Percentiles rank a stretch among this genome's conserved stretches.
Conservation (phyloP, 768 basidiomycete species). For the Boletus pseudopeckii region DNA sequence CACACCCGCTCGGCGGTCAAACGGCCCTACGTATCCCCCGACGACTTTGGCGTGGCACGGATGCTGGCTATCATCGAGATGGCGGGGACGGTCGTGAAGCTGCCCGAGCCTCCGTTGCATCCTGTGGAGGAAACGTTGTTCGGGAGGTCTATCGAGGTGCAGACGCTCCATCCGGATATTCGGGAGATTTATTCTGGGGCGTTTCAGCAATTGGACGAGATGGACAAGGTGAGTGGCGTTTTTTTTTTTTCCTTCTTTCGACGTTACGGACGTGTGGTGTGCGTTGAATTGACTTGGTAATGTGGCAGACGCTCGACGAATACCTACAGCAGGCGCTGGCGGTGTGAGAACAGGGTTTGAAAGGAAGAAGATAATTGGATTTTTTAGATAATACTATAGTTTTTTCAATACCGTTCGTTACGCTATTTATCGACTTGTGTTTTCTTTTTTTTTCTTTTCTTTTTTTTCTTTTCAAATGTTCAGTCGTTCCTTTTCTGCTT, state of each 20-base stretch:
- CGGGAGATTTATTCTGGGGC: slow-evolving; percentile 67
- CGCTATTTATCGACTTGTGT: slow-evolving; percentile 13
- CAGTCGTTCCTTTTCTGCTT: background rate
- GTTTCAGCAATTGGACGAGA: slow-evolving; percentile 73
- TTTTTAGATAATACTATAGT: background rate
- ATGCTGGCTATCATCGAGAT: slow-evolving; percentile 90
- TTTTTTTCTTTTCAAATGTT: background rate
- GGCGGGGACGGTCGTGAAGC: slow-evolving; percentile 41
- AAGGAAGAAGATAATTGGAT: background rate
- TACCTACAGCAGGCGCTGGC: slow-evolving; percentile 27
- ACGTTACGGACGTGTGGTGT: too few species aligned
- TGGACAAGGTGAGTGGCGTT: slow-evolving; percentile 61
- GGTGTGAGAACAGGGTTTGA: slow-evolving; percentile 9
- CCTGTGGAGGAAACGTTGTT: slow-evolving; percentile 75
- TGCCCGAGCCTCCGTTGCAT: slow-evolving; percentile 42
- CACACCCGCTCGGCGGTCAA: slow-evolving; percentile 28
- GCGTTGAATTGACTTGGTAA: background rate
- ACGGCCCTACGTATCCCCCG: slow-evolving; percentile 53
- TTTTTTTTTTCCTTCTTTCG: too few species aligned
- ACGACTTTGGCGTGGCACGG: slow-evolving; percentile 82
- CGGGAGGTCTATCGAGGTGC: slow-evolving; percentile 58
- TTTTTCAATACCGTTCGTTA: slow-evolving; percentile 3
- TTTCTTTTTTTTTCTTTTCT: background rate
- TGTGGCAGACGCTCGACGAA: slow-evolving; percentile 27
- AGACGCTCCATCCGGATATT: slow-evolving; percentile 65